These are phyloP conservation scores for Globisporangium nunn DNA, from an alignment of 352 stramenopile species.

Conservation along the genomic window DNA sequence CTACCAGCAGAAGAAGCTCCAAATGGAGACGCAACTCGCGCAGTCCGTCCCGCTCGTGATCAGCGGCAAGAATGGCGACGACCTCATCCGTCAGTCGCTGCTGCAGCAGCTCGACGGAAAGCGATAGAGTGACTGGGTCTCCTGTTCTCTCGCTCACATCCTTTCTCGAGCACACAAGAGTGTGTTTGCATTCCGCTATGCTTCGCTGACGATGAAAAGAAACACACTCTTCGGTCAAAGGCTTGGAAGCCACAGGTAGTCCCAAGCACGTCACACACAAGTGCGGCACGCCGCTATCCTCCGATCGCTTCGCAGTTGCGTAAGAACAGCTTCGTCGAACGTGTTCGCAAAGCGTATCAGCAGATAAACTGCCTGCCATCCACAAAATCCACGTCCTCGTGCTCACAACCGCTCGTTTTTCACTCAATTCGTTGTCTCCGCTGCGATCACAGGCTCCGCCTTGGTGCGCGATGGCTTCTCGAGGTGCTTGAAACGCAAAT, in stretches of 20 bases:
- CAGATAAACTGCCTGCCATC: too few species aligned
- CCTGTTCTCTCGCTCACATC: neutral
- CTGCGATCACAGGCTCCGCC: constrained; percentile 9
- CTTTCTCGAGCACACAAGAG: too few species aligned
- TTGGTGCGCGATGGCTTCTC: constrained; percentile 29
- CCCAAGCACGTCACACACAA: neutral
- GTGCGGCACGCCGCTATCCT: too few species aligned
- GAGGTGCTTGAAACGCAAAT: constrained; percentile 78
- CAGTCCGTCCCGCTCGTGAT: constrained; percentile 65
- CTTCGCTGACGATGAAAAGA: neutral
- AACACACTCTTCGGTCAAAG: neutral
- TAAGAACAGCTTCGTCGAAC: neutral
- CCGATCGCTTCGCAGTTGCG: neutral
- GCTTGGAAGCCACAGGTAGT: neutral
- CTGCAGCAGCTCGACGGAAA: constrained; percentile 29
- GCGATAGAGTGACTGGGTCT: neutral
- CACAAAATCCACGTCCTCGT: too few species aligned
- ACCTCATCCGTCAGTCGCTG: constrained; percentile 61
- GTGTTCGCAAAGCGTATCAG: neutral
- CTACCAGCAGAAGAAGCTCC: constrained; percentile 68
- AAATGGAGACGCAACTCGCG: constrained; percentile 49
- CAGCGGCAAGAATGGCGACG: constrained; percentile 78
- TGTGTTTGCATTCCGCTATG: neutral
- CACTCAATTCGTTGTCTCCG: constrained; percentile 2
- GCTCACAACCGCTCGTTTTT: neutral